phyloP scores from a whole-genome alignment of 345 rosid species.

The Rubroshorea leprosula region DNA sequence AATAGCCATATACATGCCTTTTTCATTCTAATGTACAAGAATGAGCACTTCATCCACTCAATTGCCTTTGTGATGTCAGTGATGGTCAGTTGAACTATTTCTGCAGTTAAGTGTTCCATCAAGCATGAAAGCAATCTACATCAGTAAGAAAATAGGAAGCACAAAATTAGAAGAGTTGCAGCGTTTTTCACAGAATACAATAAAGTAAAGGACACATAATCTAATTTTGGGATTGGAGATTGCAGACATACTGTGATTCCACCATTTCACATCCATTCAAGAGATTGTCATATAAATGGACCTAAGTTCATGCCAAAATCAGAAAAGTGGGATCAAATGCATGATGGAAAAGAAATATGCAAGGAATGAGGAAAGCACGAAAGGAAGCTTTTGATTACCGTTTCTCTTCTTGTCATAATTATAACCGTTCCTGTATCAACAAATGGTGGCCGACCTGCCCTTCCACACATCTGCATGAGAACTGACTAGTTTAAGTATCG shows the following conservation, averaged over 20 bases:
- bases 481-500: not conserved
- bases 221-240: slow-evolving; percentile 16
- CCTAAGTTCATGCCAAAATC: slow-evolving; percentile 40
- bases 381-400: slow-evolving; percentile 40
- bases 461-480: slow-evolving; percentile 77
- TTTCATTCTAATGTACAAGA: slow-evolving; percentile 84
- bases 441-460: slow-evolving; percentile 99
- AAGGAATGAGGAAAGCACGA: slow-evolving; percentile 11
- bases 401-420: slow-evolving; percentile 95
- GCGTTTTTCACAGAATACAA: slow-evolving; percentile 4
- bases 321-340: slow-evolving; percentile 11
- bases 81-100: slow-evolving; percentile 89
- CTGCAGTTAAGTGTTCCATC: slow-evolving; percentile 93
- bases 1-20: slow-evolving; percentile 42
- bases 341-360: slow-evolving; percentile 17
- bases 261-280: slow-evolving; percentile 91
- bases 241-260: slow-evolving; percentile 80
- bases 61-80: slow-evolving; percentile 79
- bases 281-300: slow-evolving; percentile 87
- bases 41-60: slow-evolving; percentile 98
- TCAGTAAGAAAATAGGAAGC: slow-evolving; percentile 19
- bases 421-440: slow-evolving; percentile 87
- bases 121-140: slow-evolving; percentile 83
- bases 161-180: slow-evolving; percentile 8
- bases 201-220: slow-evolving; percentile 3